Evolutionary conservation across 1,139 yeast species (phyloP), one percentile per base, ranked within the genome.

Genomic region (Fermentozyma sake): DNA sequence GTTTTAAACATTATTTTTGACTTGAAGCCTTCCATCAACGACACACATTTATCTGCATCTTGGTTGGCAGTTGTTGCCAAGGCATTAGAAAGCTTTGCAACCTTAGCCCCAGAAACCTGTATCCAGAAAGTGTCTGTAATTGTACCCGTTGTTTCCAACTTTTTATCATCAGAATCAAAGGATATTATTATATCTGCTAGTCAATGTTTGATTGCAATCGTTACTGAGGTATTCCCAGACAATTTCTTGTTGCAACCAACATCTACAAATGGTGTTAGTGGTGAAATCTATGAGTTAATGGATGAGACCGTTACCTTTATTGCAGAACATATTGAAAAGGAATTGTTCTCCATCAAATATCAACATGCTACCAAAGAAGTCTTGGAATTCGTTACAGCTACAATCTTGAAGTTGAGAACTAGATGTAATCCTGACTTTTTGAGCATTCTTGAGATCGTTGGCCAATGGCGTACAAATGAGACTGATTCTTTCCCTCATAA

Each of bases 61-160:
- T 91, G 98, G 98, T 72, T 87, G 28, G 95, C 96, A 1, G 95
- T 87, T 14, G 73, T 91, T 21, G 94, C 96, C 6, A 87, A 86
- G 48, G 95, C 93, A 25, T 66, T 83, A 38, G 76, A 77, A 29
- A 71, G 89, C 5, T 85, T 77, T 48, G 64, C 89, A 10, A 52
- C 56, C 11, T 63, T 81, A 36, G 75, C 80, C 37, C 76, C 87
- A 2, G 49, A 64, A 16, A 58, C 63, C 19, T 79, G 86, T 33
- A 50, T 87, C 24, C 46, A 56, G 13, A 75, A 72, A 40, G 53
- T 84, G 12, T 79, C 82, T 3, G 58, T 58, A 12, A 60, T 83
- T 14, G 68, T 86, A 38, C 69, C 71, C 13, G 58, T 71, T 5
- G 72, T 87, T 22, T 56, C 76, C 4, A 62, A 59, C 23, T 87